Percentiles rank a stretch among this genome's conserved stretches.
Evolutionary conservation across 148 eudicot species (phyloP).

Genomic region (Bassia scoparia): DNA sequence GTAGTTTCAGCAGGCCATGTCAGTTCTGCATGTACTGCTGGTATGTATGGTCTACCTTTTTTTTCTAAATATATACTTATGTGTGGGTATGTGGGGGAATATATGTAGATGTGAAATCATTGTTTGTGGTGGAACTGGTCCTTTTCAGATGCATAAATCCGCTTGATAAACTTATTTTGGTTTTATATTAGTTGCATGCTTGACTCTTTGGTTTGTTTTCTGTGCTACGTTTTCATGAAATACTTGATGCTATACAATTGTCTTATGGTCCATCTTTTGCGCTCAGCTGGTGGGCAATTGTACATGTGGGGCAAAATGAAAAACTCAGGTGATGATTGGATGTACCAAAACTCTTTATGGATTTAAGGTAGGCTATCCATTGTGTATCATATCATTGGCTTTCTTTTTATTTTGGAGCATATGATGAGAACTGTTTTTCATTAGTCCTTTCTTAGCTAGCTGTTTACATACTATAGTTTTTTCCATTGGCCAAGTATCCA

Average conservation of each 20-base stretch:
- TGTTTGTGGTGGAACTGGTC: not conserved
- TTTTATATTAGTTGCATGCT: not conserved
- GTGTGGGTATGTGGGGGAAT: too few species aligned
- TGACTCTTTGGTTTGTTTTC: not conserved
- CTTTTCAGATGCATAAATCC: not conserved
- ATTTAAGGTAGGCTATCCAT: slow-evolving; percentile 59
- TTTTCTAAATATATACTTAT: too few species aligned
- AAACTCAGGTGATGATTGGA: slow-evolving; percentile 90
- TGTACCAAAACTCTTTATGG: slow-evolving; percentile 99
- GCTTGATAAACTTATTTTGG: not conserved
- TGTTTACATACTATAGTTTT: not conserved
- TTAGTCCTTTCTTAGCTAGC: not conserved
- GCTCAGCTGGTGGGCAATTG: slow-evolving; percentile 90
- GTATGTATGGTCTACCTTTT: slow-evolving; percentile 34
- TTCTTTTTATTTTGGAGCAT: not conserved
- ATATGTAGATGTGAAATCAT: too few species aligned
- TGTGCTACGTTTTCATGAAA: not conserved
- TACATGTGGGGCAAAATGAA: slow-evolving; percentile 99
- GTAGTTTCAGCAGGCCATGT: slow-evolving; percentile 84
- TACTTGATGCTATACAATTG: not conserved
- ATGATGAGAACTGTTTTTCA: not conserved
- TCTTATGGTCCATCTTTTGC: not conserved
- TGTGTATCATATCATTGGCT: not conserved
- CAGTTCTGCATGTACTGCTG: slow-evolving; percentile 90
- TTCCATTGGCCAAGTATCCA: not conserved